phyloP scores from a whole-genome alignment of 257 asterid species.

The Catharanthus roseus region DNA sequence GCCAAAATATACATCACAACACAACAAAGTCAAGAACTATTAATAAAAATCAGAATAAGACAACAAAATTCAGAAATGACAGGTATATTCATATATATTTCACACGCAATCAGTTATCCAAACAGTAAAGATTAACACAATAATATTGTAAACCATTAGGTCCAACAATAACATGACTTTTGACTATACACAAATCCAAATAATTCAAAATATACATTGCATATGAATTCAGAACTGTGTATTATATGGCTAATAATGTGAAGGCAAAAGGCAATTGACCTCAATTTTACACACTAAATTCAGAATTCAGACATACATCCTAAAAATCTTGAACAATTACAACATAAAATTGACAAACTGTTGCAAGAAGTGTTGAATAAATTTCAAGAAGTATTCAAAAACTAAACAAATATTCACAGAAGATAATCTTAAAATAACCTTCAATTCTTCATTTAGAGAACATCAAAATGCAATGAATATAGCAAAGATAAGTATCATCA shows the following conservation, averaged over 20 bases:
- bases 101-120: neutral
- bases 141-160: neutral
- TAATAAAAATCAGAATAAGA: neutral
- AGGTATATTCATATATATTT: neutral
- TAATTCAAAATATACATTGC: neutral
- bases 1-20: neutral
- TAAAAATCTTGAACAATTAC: neutral
- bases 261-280: neutral
- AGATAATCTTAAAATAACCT: neutral
- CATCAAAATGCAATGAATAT: conserved; percentile 6
- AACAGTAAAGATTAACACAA: neutral
- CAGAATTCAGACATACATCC: neutral
- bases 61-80: neutral
- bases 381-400: neutral
- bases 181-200: neutral
- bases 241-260: neutral
- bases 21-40: neutral
- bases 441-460: neutral
- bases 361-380: neutral
- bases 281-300: neutral
- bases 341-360: neutral
- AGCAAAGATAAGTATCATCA: neutral
- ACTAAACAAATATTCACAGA: neutral
- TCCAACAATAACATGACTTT: neutral
- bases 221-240: neutral